Base-by-base conservation (phyloP, 495 filamentous ascomycete genomes). In the Aspergillus wentii region DNA sequence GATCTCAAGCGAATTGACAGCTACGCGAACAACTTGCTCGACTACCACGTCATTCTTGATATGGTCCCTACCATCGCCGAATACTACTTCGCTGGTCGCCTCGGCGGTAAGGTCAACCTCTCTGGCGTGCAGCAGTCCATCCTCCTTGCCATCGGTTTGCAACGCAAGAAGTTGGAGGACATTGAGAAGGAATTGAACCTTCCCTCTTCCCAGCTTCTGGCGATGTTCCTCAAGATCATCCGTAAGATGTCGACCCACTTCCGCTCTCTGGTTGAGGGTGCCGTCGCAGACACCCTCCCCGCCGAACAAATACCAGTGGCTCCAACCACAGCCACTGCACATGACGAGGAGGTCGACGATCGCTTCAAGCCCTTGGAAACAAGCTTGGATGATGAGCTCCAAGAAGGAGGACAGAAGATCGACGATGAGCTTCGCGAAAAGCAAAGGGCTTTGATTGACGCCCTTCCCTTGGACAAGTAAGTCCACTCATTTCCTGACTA, bases 11-110 rank as follows among this genome's bases (percentile, higher is more conserved):
- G 94, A 20, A 71, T 97, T 19, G 91, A 96, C 53, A 86, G 83
- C 41, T 99, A 97, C 52, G 86, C 92, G 8, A 94, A 92, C 62
- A 95, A 95, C 56, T 83, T 96, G 62, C 75, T 99, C 13, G 94
- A 99, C 55, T 94, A 96, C 66, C 94, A 95, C 58, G 91, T 95
- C 48, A 92, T 99, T 38, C 72, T 97, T 22, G 94, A 99, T 53
- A 78, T 99, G 61, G 69, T 97, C 43, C 94, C 94, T 2, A 71
- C 67, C 5, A 77, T 97, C 34, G 77, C 94, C 5, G 67, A 74
- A 6, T 76, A 89, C 26, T 92, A 88, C 72, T 96, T 99, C 64
- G 75, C 75, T 6, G 85, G 86, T 35, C 76, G 79, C 13, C 64
- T 97, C 3, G 79, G 68, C 43, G 60, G 67, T 29, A 68, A 68